Conservation (phyloP, 1,139 yeast species). For the Geotrichum carabidarum region DNA sequence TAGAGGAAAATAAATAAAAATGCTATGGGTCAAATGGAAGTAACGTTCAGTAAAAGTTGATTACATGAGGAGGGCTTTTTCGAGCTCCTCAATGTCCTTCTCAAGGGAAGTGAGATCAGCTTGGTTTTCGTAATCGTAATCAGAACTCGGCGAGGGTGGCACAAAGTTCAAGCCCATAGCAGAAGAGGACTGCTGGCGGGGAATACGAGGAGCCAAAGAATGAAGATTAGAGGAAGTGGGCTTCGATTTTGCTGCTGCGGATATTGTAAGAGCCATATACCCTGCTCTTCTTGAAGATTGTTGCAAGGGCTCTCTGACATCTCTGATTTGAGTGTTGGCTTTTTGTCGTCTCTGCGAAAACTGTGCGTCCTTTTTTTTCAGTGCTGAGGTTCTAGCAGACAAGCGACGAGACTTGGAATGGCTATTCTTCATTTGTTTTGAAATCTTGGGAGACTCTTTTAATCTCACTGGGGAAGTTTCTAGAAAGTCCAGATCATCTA, state of each 20-base stretch:
- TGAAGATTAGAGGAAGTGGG: not conserved
- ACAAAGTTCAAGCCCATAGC: not conserved
- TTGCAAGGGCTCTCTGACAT: not conserved
- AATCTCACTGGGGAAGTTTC: conserved; percentile 4
- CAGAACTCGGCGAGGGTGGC: conserved; percentile 8
- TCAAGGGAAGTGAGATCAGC: conserved; percentile 10
- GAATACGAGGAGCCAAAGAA: not conserved
- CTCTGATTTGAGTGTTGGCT: not conserved
- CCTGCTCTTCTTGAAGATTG: conserved; percentile 1
- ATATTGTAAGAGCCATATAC: conserved; percentile 16
- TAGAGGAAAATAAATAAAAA: not conserved
- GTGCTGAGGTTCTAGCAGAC: conserved; percentile 6
- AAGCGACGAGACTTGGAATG: conserved; percentile 2
- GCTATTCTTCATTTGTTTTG: not conserved
- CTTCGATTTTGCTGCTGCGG: conserved; percentile 14
- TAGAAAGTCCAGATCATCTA: conserved; percentile 7
- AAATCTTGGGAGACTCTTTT: not conserved
- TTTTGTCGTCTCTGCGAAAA: not conserved
- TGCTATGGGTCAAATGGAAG: not conserved
- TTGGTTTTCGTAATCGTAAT: conserved; percentile 11
- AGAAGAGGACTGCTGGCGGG: not conserved
- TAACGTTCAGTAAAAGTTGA: not conserved
- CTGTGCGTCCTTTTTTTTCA: conserved; percentile 1
- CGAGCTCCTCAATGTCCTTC: conserved; percentile 14
- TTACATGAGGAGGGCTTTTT: conserved; percentile 8